Evolutionary conservation across 768 basidiomycete genomes (phyloP).

Genomic region (Lactarius sp.): DNA sequence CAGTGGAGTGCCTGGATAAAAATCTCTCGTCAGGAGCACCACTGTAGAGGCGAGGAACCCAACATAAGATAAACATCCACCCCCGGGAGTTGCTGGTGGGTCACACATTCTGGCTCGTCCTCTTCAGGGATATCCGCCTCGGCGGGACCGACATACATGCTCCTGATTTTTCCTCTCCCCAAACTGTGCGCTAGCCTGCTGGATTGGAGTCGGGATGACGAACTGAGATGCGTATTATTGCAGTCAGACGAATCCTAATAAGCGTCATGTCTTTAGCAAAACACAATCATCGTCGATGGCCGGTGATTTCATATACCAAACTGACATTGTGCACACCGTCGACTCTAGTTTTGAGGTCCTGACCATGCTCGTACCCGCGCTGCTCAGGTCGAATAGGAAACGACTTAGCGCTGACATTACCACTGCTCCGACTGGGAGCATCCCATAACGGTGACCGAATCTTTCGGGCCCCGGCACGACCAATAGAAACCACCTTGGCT

Average conservation of each 20-base stretch:
- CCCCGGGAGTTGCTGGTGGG: conserved; percentile 29
- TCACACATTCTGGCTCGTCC: conserved; percentile 36
- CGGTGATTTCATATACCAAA: background rate
- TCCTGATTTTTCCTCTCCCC: conserved; percentile 62
- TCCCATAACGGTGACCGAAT: conserved; percentile 73
- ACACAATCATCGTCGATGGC: background rate
- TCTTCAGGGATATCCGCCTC: conserved; percentile 30
- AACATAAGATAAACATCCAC: conserved; percentile 35
- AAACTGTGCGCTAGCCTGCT: conserved; percentile 44
- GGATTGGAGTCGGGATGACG: conserved; percentile 44
- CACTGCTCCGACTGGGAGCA: conserved; percentile 19
- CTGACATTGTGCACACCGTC: background rate
- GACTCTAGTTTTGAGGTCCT: conserved; percentile 28
- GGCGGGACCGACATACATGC: conserved; percentile 38
- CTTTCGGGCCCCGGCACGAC: conserved; percentile 85
- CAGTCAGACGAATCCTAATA: conserved; percentile 49
- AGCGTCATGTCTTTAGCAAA: background rate
- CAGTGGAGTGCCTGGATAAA: conserved; percentile 50
- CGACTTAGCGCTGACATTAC: background rate
- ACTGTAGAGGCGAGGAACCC: background rate
- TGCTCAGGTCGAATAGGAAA: conserved; percentile 12
- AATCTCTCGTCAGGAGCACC: background rate
- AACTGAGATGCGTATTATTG: conserved; percentile 40
- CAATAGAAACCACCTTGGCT: conserved; percentile 47
- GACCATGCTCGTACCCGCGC: conserved; percentile 26